Conservation (phyloP, 768 basidiomycete genomes). For the Boletus pseudo-olivaceus region DNA sequence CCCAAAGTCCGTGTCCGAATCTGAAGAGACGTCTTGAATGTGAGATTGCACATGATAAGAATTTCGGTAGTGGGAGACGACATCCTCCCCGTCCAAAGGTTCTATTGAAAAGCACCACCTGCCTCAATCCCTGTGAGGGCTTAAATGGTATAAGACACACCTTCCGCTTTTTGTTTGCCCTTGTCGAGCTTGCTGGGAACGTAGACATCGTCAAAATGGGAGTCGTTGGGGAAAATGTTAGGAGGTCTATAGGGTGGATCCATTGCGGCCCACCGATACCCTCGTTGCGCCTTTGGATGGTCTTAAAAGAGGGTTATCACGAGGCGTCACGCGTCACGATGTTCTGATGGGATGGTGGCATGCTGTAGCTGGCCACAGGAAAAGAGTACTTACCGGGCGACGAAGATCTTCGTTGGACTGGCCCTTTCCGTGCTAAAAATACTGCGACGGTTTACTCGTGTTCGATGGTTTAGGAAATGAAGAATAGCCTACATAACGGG, state of each 20-base stretch:
- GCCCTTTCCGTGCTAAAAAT: constrained; percentile 7
- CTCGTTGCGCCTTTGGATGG: not conserved
- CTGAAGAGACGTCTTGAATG: not conserved
- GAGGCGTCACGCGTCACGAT: constrained; percentile 11
- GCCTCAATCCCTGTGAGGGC: not conserved
- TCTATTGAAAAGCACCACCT: not conserved
- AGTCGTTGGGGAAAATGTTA: constrained; percentile 1
- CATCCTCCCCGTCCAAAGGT: not conserved
- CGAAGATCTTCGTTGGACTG: constrained; percentile 6
- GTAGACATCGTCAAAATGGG: not conserved
- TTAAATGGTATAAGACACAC: not conserved
- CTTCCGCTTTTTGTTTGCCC: constrained; percentile 20
- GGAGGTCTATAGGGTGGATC: constrained; percentile 8
- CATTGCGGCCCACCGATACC: constrained; percentile 6
- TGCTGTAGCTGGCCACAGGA: constrained; percentile 2
- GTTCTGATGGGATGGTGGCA: not conserved
- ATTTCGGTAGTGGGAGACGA: not conserved
- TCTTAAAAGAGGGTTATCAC: constrained; percentile 10
- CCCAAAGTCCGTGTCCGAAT: constrained; percentile 5
- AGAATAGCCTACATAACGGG: not conserved
- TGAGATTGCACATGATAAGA: not conserved
- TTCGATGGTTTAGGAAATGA: too few relatives aligned
- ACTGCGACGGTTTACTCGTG: not conserved
- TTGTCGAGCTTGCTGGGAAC: constrained; percentile 14
- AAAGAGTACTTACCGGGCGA: constrained; percentile 9